phyloP scores from a whole-genome alignment of 129 eudicot genomes.

The Dittrichia graveolens region DNA sequence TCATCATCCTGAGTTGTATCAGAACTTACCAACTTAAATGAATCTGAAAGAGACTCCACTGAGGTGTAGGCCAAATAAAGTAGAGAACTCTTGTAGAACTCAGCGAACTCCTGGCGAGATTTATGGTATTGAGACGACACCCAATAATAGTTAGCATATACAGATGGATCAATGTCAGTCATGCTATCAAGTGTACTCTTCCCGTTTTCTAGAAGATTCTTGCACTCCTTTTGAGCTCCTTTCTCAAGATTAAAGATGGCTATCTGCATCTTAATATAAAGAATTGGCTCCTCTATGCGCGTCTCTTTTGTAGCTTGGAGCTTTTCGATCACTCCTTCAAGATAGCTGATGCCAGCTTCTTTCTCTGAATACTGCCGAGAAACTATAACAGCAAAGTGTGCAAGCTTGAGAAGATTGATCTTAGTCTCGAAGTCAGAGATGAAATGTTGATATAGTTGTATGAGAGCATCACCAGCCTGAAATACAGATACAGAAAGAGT shows the following conservation, averaged over 20 bases:
- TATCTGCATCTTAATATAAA: slow-evolving; percentile 83
- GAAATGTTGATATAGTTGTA: slow-evolving; percentile 85
- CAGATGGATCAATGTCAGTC: slow-evolving; percentile 97
- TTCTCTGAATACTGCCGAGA: slow-evolving; percentile 82
- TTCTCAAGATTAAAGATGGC: slow-evolving; percentile 78
- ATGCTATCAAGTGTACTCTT: slow-evolving; percentile 88
- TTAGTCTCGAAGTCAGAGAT: slow-evolving; percentile 95
- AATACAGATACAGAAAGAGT: slow-evolving; percentile 19
- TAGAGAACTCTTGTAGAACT: slow-evolving; percentile 87
- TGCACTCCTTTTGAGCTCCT: slow-evolving; percentile 88
- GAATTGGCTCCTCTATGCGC: slow-evolving; percentile 88
- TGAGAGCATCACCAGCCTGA: slow-evolving; percentile 95
- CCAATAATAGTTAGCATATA: slow-evolving; percentile 92
- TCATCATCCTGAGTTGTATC: neutral
- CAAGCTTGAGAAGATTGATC: slow-evolving; percentile 93
- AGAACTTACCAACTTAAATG: slow-evolving; percentile 78
- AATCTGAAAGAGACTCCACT: slow-evolving; percentile 79
- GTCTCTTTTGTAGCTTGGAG: slow-evolving; percentile 69
- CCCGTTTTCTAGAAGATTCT: slow-evolving; percentile 80
- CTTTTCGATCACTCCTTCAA: slow-evolving; percentile 87
- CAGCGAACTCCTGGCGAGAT: slow-evolving; percentile 86
- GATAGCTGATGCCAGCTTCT: slow-evolving; percentile 78
- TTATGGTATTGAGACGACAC: slow-evolving; percentile 91
- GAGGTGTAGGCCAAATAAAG: slow-evolving; percentile 90
- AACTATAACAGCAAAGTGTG: slow-evolving; percentile 91